phyloP scores from a whole-genome alignment of 495 filamentous ascomycete species.

The Durotheca rogersii region DNA sequence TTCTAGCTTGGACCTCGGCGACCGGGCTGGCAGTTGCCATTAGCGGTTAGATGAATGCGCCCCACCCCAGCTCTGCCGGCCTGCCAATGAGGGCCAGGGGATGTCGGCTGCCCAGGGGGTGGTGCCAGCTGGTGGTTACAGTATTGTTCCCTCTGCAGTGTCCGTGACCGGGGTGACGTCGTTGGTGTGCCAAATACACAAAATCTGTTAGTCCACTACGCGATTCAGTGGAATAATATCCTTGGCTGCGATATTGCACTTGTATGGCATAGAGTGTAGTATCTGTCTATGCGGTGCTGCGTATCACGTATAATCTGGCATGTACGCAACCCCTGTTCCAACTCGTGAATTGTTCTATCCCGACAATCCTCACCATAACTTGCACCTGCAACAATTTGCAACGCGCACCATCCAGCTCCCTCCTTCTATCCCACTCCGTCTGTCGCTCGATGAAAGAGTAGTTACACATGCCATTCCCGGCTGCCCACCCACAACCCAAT shows the following conservation, averaged over 20 bases:
- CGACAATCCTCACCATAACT: too few relatives aligned
- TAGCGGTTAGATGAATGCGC: not conserved
- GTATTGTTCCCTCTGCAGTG: too few relatives aligned
- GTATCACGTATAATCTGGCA: slow-evolving; percentile 19
- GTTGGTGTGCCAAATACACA: slow-evolving; percentile 7
- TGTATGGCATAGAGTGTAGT: too few relatives aligned
- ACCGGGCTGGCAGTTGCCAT: not conserved
- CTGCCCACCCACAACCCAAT: too few relatives aligned
- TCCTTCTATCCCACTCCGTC: too few relatives aligned
- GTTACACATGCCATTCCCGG: too few relatives aligned
- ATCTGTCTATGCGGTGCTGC: too few relatives aligned
- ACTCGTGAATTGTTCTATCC: slow-evolving; percentile 4
- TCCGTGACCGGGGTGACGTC: slow-evolving; percentile 30
- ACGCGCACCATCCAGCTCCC: too few relatives aligned
- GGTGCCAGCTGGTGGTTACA: slow-evolving; percentile 10
- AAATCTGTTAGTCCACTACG: not conserved
- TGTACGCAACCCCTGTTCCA: not conserved
- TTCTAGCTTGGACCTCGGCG: slow-evolving; percentile 26
- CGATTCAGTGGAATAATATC: not conserved
- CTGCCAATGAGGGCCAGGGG: slow-evolving; percentile 2
- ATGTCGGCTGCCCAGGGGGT: slow-evolving; percentile 5
- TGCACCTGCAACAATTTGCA: too few relatives aligned
- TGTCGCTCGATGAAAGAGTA: too few relatives aligned
- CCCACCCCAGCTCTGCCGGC: too few relatives aligned
- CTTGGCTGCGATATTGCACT: too few relatives aligned